Base-by-base conservation (phyloP, 2,329 filamentous ascomycete species). In the Pezicula neosporulosa region DNA sequence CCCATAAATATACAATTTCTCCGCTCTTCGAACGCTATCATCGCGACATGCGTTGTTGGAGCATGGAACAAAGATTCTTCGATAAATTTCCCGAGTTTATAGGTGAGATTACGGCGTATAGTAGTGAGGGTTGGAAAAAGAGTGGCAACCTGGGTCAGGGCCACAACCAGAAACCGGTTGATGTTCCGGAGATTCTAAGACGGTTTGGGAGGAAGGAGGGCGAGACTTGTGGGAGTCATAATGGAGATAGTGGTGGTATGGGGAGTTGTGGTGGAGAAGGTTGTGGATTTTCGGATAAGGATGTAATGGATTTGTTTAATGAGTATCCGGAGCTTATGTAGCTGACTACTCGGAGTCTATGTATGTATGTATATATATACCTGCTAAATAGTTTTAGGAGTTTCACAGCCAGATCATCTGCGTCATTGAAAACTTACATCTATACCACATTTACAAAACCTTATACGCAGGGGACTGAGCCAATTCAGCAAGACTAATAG, bases 1-100 rank as follows among this genome's bases (percentile, higher is more conserved):
- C 51, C 3, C 38, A 48, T 16, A 49, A 36, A 16, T 58, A 58
- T 39, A 21, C 27, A 10, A 46, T 58, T 8, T 46, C 38, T n/a
- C 56, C 56, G 15, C 45, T 56, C 1, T 58, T 58, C 30, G 45
- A 52, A 28, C 44, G 44, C 9, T 58, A 58, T 36, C 48, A 56
- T 39, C 35, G 44, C 12, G 45, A 58, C 13, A 13, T 50, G 30
- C 44, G 46, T 10, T 53, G 44, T 16, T 58, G 56, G 56, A 50
- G 49, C 15, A 37, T 58, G 33, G 37, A 56, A 19, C 48, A 51
- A 12, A 18, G 39, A 1, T 58, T 58, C 46, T 54, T 58, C 10
- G 45, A 56, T 39, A 56, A 48, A 27, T 58, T 54, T 39, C 56
- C 56, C 4, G 51, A 55, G 30, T 50, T 54, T 21, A 16, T 33